Conservation (phyloP, 371 early-diverging fungal genomes). For the Capillidium rhysosporum region DNA sequence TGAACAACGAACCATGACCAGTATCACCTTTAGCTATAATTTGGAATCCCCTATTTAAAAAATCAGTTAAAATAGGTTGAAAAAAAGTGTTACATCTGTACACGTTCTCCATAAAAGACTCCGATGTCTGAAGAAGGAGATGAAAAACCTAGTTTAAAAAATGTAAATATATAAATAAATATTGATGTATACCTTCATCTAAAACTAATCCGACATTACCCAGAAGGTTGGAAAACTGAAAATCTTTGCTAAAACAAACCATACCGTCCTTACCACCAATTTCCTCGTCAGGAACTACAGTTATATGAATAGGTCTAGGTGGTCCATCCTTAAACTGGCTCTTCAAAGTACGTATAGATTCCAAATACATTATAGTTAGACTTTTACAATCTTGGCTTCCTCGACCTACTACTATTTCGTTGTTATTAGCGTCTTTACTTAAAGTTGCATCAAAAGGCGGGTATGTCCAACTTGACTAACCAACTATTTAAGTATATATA, state of each 20-base stretch:
- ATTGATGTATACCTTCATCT: constrained; percentile 60
- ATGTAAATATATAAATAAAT: too few relatives aligned
- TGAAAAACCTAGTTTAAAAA: constrained; percentile 16
- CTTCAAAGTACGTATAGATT: constrained; percentile 38
- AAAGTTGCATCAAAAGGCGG: constrained; percentile 52
- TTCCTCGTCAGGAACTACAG: constrained; percentile 59
- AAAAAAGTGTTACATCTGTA: constrained; percentile 27
- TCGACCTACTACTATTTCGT: constrained; percentile 48
- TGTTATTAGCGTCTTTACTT: constrained; percentile 17
- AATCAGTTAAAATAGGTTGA: neutral
- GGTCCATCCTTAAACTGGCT: constrained; percentile 16
- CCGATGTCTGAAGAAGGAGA: constrained; percentile 27
- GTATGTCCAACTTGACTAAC: constrained; percentile 36
- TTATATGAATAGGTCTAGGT: constrained; percentile 39
- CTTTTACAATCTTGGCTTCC: constrained; percentile 77
- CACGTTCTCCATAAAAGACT: constrained; percentile 60
- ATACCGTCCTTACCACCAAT: constrained; percentile 59
- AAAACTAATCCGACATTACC: constrained; percentile 46
- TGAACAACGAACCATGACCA: constrained; percentile 61
- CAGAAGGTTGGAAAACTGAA: constrained; percentile 27
- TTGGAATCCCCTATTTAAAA: constrained; percentile 12
- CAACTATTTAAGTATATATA: too few relatives aligned
- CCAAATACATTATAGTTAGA: constrained; percentile 44
- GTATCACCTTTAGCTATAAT: constrained; percentile 32
- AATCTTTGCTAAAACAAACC: constrained; percentile 28